Evolutionary conservation across 371 early-diverging fungal species (phyloP), one percentile per base, ranked within the genome.

Genomic region (Mortierella sp.): DNA sequence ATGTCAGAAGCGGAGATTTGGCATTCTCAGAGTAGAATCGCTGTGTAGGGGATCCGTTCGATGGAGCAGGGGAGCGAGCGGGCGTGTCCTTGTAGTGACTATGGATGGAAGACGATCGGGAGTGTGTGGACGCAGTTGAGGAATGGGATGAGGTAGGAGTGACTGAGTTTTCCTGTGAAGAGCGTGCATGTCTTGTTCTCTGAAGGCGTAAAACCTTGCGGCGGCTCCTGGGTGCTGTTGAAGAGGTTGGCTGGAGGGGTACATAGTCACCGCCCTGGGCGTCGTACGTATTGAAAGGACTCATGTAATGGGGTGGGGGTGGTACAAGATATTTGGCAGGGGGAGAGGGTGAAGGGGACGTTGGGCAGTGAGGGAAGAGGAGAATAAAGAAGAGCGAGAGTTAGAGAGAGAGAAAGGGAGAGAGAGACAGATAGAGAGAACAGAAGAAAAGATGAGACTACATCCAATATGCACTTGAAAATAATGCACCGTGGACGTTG

Each of bases 101-200:
- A 52, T 38, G 31, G 38, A 71, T 31, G 24, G 73, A 78, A 0
- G 78, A 78, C 14, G 73, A 72, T 48, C 60, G 28, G 5, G 78
- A 78, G 60, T 72, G 73, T 11, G 34, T 52, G 7, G 73, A 73
- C 10, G 42, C 13, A 31, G 68, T 34, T 1, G 44, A 72, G 19
- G 65, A 45, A 2, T 65, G 65, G 16, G 63, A 14, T 1, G 73
- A 52, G 26, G 72, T n/a, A 11, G 45, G 78, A 38, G 65, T 38
- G 42, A 38, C 21, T 2, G 21, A 34, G 21, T 21, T 24, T 9
- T 24, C 65, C 42, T 65, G 65, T 16, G 65, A 38, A 1, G 31
- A 38, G 19, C 21, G 19, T 2, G 16, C 21, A 34, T 38, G 34
- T 1, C 21, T 65, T 65, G 65, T 21, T 34, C 34, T 38, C 10